Evolutionary conservation across 768 basidiomycete genomes (phyloP).

Genomic region (Tylopilus balloui): DNA sequence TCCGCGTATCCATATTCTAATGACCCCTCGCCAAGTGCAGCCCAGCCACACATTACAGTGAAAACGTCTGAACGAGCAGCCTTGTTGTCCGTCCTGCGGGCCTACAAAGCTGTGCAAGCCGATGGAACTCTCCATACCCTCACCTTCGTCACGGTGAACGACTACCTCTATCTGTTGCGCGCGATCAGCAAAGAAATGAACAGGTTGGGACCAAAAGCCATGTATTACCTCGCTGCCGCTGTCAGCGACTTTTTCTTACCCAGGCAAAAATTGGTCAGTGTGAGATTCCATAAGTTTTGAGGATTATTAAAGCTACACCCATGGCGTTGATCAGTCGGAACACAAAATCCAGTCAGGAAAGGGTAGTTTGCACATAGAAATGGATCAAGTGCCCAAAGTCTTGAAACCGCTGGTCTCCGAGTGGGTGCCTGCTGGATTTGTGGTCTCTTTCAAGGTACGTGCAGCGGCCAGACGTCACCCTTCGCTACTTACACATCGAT

Average conservation of each 20-base stretch:
- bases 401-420: conserved; percentile 90
- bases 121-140: conserved; percentile 76
- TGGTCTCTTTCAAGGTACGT: conserved; percentile 94
- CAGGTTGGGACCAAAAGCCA: conserved; percentile 58
- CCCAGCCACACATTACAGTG: conserved; percentile 55
- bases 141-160: conserved; percentile 91
- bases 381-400: conserved; percentile 99
- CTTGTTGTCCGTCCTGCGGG: conserved; percentile 66
- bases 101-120: conserved; percentile 77
- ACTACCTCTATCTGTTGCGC: conserved; percentile 90
- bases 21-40: conserved; percentile 28
- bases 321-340: conserved; percentile 57
- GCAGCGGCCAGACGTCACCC: neutral
- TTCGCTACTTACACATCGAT: conserved; percentile 6
- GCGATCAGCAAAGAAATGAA: conserved; percentile 78
- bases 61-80: conserved; percentile 57
- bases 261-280: conserved; percentile 77
- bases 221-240: conserved; percentile 98
- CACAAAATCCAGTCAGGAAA: conserved; percentile 99
- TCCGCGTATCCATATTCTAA: conserved; percentile 21
- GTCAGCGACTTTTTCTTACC: conserved; percentile 99
- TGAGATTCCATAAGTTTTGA: neutral
- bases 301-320: neutral
- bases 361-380: conserved; percentile 89
- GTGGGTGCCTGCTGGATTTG: conserved; percentile 87